These are phyloP conservation scores for Lunularia cruciata DNA, from an alignment of 225 moss, liverwort and hornwort genomes.

Conservation along the genomic window DNA sequence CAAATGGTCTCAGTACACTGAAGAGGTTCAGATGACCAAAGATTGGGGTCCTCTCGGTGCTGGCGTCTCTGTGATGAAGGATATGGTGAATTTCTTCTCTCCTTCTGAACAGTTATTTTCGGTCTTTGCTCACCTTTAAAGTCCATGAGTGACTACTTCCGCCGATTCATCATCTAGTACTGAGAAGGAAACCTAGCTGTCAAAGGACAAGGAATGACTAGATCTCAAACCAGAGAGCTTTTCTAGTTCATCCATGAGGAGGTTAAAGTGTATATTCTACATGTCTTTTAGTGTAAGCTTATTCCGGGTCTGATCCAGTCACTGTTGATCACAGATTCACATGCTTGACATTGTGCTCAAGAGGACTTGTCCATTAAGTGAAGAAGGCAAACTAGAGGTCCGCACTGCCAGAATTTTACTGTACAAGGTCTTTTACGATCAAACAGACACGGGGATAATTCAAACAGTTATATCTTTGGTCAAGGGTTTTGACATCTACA, in stretches of 20 bases:
- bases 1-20: conserved; percentile 72
- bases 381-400: conserved; percentile 67
- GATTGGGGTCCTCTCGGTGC: conserved; percentile 69
- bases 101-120: not conserved
- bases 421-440: conserved; percentile 88
- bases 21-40: conserved; percentile 48
- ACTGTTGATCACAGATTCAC: conserved; percentile 58
- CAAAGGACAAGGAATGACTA: not conserved
- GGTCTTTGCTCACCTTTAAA: no score
- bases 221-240: not conserved
- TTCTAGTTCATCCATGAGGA: no score
- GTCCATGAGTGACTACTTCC: no score
- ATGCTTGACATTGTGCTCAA: conserved; percentile 82
- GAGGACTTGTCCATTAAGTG: conserved; percentile 46
- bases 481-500: conserved; percentile 75
- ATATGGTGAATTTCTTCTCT: conserved; percentile 61
- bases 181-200: no score
- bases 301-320: not conserved
- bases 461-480: conserved; percentile 67
- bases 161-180: no score
- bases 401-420: conserved; percentile 76
- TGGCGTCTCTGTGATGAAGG: conserved; percentile 68
- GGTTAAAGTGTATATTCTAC: not conserved
- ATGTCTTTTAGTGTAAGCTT: not conserved
- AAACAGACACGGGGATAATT: conserved; percentile 75